phyloP scores from a whole-genome alignment of 192 early-diverging fungal genomes.

The Funneliformis geosporum region DNA sequence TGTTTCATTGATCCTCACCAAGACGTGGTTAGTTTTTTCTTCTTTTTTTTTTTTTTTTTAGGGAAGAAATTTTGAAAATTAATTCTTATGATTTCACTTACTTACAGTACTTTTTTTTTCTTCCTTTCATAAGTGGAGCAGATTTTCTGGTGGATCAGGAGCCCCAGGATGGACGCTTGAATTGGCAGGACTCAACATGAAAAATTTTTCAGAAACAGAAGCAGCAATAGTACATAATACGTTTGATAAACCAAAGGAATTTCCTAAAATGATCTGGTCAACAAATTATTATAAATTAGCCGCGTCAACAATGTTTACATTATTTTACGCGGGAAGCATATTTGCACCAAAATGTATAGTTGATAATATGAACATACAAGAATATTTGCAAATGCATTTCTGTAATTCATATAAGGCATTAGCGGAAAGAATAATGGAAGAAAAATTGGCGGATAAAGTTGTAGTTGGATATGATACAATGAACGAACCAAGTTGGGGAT shows the following conservation, averaged over 20 bases:
- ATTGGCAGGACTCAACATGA: constrained; percentile 72
- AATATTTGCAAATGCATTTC: constrained; percentile 59
- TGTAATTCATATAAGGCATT: constrained; percentile 48
- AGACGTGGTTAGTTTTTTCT: constrained; percentile 67
- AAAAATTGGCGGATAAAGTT: constrained; percentile 45
- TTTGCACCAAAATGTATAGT: constrained; percentile 68
- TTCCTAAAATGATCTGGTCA: constrained; percentile 69
- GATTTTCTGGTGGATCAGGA: constrained; percentile 79
- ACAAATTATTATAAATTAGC: constrained; percentile 91
- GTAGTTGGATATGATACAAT: constrained; percentile 81
- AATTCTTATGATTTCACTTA: too few species aligned
- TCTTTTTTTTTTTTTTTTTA: too few species aligned
- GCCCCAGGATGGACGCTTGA: constrained; percentile 90
- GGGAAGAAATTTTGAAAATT: constrained; percentile 47
- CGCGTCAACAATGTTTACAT: constrained; percentile 79
- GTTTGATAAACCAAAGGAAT: constrained; percentile 39
- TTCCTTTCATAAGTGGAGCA: constrained; percentile 59
- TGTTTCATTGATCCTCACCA: constrained; percentile 91
- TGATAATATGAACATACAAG: constrained; percentile 55
- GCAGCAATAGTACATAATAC: constrained; percentile 82
- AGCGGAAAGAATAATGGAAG: constrained; percentile 43
- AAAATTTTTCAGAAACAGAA: constrained; percentile 69
- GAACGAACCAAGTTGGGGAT: constrained; percentile 67
- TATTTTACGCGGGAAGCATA: constrained; percentile 74
- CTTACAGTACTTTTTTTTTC: constrained; percentile 39